Evolutionary conservation across 257 asterid species (phyloP).

Genomic region (Lycium ferocissimum): DNA sequence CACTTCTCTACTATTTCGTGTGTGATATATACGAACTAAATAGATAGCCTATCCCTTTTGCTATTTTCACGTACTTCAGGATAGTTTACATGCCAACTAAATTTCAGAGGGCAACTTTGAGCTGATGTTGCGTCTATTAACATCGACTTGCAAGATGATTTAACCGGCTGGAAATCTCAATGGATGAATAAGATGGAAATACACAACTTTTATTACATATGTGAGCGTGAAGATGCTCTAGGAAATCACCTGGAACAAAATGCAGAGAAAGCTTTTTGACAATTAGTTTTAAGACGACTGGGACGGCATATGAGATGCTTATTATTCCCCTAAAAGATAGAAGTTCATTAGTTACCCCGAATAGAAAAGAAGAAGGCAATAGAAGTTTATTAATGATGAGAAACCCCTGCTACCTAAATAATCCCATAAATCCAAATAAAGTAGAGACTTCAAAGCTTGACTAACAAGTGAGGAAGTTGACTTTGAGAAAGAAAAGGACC

Average conservation of each 20-base stretch:
- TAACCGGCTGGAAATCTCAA: not conserved
- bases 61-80: not conserved
- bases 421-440: not conserved
- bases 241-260: not conserved
- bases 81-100: not conserved
- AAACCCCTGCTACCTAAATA: not conserved
- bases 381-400: too few species aligned
- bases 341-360: too few species aligned
- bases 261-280: not conserved
- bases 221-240: not conserved
- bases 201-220: not conserved
- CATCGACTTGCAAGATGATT: not conserved
- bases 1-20: not conserved
- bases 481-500: constrained; percentile 6
- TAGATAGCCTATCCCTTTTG: not conserved
- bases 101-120: not conserved
- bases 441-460: not conserved
- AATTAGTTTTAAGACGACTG: too few species aligned
- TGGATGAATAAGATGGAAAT: not conserved
- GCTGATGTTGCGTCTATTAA: not conserved
- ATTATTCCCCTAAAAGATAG: not conserved
- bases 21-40: not conserved
- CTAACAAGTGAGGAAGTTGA: not conserved
- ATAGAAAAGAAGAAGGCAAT: too few species aligned
- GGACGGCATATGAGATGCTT: too few species aligned